Conservation (phyloP, 2,329 filamentous ascomycete species). For the Lizonia empirigonia region DNA sequence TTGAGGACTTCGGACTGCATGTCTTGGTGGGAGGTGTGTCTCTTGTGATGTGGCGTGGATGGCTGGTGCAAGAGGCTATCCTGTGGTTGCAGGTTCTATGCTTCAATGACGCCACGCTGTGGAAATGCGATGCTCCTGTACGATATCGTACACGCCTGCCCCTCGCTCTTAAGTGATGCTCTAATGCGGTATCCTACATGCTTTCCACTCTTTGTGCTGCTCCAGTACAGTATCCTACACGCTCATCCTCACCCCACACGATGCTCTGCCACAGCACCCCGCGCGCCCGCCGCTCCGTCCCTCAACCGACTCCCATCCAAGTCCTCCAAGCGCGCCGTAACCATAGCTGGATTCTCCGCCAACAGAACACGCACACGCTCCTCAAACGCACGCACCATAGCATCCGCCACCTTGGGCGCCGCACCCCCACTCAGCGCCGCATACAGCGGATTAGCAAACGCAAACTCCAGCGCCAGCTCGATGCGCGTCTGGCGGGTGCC, state of each 20-base stretch:
- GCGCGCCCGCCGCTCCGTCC: too few relatives aligned
- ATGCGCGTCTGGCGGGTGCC: conserved; percentile 69
- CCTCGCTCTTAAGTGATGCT: background rate
- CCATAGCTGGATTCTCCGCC: conserved; percentile 29
- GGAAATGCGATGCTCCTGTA: background rate
- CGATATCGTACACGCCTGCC: background rate
- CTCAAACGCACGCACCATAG: conserved; percentile 96
- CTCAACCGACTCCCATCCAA: conserved; percentile 36
- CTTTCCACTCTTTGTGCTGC: too few relatives aligned
- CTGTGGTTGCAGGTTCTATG: too few relatives aligned
- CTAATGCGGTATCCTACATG: too few relatives aligned
- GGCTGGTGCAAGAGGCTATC: too few relatives aligned
- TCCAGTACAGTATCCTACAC: too few relatives aligned
- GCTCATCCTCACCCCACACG: too few relatives aligned
- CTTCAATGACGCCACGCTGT: background rate
- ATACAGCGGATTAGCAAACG: conserved; percentile 89
- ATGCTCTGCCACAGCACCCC: too few relatives aligned
- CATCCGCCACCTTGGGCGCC: conserved; percentile 79
- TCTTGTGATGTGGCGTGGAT: too few relatives aligned
- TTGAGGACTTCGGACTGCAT: too few relatives aligned
- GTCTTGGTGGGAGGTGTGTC: too few relatives aligned
- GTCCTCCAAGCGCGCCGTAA: conserved; percentile 30
- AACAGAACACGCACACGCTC: conserved; percentile 69
- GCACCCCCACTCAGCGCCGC: conserved; percentile 79
- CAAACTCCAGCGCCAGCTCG: conserved; percentile 75